Conservation (phyloP, 352 stramenopile genomes). For the Thalassiosira sp. region DNA sequence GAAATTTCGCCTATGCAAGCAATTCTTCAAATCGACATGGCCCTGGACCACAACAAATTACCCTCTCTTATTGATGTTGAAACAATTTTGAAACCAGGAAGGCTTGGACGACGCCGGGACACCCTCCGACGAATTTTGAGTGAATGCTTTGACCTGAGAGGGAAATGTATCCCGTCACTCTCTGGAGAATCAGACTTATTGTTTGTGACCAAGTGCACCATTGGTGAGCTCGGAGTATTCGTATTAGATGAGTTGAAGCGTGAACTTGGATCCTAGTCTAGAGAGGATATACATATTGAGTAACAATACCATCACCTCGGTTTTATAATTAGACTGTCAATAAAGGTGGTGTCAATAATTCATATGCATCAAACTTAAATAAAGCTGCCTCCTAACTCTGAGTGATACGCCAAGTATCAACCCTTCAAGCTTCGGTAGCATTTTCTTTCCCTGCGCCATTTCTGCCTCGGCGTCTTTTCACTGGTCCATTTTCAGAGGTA, state of each 20-base stretch:
- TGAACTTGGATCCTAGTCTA: conserved; percentile 1
- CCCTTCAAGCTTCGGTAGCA: conserved; percentile 22
- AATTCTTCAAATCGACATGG: conserved; percentile 48
- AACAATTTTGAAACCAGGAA: conserved; percentile 51
- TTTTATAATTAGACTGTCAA: background rate
- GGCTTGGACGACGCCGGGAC: conserved; percentile 38
- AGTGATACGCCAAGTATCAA: background rate
- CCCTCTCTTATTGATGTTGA: conserved; percentile 41
- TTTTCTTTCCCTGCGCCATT: conserved; percentile 49
- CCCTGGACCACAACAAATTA: conserved; percentile 36
- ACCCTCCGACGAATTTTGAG: conserved; percentile 51
- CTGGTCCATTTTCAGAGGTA: conserved; percentile 1
- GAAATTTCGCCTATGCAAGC: conserved; percentile 43
- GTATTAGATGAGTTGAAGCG: conserved; percentile 54
- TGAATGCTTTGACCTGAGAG: conserved; percentile 53
- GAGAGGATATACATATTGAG: background rate
- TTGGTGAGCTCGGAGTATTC: conserved; percentile 59
- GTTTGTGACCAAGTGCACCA: conserved; percentile 62
- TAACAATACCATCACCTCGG: background rate
- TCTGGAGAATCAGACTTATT: conserved; percentile 16
- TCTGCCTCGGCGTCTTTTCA: conserved; percentile 32
- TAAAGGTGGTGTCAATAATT: background rate
- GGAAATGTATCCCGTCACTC: conserved; percentile 47
- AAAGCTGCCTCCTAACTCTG: background rate
- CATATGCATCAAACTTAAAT: conserved; percentile 9